Base-by-base conservation (phyloP, 2,329 filamentous ascomycete species). In the Pleoardoris graminearum region DNA sequence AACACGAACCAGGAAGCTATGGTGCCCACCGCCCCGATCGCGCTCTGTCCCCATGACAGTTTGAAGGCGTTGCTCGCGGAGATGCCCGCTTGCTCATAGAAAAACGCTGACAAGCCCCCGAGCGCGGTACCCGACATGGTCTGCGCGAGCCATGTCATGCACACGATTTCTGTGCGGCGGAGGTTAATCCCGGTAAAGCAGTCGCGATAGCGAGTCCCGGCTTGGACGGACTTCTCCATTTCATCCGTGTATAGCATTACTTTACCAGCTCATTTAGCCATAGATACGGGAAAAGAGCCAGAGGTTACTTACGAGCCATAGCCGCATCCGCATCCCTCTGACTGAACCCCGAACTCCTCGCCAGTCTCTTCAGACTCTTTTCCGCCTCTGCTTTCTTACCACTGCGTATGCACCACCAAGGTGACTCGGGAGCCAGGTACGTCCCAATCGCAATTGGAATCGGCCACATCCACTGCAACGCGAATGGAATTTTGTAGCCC, bases 181-280 rank as follows among this genome's bases (percentile, higher is more conserved):
- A 85, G 78, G 66, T 95, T 85, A 7, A 82, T 81, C 6, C 90
- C 89, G 69, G 81, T 86, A 80, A 95, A 94, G 75, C 90, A 95
- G 69, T 95, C 90, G 61, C 82, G 73, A 72, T 93, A 95, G 45
- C 81, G 85, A 3, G 88, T 83, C 23, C 89, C 89, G 7, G 77
- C 76, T 39, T 56, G 50, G 22, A 89, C 86, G 70, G 82, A 75
- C 65, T 88, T 80, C 69, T 95, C 90, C 7, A 92, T 76, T 0
- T 86, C 86, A 1, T 88, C 90, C 0, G 90, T 95, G 66, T 92
- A 88, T 1, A 89, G 83, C 86, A 96, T 94, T 86, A 93, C 45
- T 46, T 30, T 25, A 14, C 22, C 3, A 37, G 14, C 10, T 8
- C n/a, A 16, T 10, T 53, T 50, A 23, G 16, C 51, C 45, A 23